These are phyloP conservation scores for Pistacia atlantica DNA, from an alignment of 345 rosid genomes.

Conservation along the genomic window DNA sequence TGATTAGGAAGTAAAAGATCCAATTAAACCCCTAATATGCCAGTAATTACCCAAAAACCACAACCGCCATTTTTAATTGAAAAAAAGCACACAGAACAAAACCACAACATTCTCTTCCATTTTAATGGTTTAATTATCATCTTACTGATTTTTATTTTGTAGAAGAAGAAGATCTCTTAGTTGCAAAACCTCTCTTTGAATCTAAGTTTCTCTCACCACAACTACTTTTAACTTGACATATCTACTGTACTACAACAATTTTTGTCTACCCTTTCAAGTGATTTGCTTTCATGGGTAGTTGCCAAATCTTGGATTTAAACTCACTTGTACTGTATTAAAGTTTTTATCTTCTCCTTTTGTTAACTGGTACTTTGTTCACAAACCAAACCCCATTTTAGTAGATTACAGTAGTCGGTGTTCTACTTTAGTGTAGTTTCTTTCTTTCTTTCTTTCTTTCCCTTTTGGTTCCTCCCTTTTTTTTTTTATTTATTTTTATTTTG, in stretches of 20 bases:
- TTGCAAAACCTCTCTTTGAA: slow-evolving; percentile 67
- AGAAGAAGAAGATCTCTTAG: slow-evolving; percentile 3
- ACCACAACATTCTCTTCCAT: slow-evolving; percentile 3
- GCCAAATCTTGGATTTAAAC: slow-evolving; percentile 50
- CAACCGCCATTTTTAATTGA: slow-evolving; percentile 14
- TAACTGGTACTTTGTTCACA: slow-evolving; percentile 9
- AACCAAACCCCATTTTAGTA: slow-evolving; percentile 15
- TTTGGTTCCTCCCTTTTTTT: no score
- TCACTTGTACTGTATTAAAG: slow-evolving; percentile 15
- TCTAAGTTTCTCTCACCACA: slow-evolving; percentile 44
- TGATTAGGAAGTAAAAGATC: slow-evolving; percentile 20
- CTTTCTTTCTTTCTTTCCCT: no score
- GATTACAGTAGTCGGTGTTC: slow-evolving; percentile 21
- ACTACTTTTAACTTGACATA: slow-evolving; percentile 20
- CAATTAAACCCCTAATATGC: neutral
- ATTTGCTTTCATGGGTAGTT: slow-evolving; percentile 60
- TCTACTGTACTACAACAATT: neutral
- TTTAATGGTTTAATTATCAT: neutral
- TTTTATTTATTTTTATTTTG: neutral
- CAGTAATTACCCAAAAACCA: neutral
- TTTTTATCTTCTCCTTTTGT: slow-evolving; percentile 23
- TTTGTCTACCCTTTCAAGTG: slow-evolving; percentile 23
- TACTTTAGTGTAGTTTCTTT: slow-evolving; percentile 15
- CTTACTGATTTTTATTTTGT: neutral
- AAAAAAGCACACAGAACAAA: neutral